Evolutionary conservation across 1,139 yeast species (phyloP).

Genomic region (Suhomyces choctaworum): DNA sequence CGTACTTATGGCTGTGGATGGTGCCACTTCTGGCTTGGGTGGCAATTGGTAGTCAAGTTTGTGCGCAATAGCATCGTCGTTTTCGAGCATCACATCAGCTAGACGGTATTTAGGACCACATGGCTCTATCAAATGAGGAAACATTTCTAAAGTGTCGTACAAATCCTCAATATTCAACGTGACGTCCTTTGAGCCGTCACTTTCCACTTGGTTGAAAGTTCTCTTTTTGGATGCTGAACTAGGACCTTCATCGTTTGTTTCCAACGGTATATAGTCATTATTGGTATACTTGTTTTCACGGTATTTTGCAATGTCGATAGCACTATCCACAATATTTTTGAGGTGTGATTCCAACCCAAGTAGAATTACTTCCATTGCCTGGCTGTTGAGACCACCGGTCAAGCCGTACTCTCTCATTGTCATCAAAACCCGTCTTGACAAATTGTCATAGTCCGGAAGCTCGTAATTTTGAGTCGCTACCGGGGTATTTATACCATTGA

Average conservation of each 20-base stretch:
- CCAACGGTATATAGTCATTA: conserved; percentile 36
- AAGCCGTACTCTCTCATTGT: conserved; percentile 89
- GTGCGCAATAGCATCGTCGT: conserved; percentile 49
- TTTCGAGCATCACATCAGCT: conserved; percentile 53
- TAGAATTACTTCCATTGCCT: conserved; percentile 73
- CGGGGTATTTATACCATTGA: conserved; percentile 85
- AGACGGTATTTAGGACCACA: conserved; percentile 59
- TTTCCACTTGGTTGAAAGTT: conserved; percentile 20
- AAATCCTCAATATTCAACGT: conserved; percentile 66
- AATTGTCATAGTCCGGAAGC: conserved; percentile 74
- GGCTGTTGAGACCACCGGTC: conserved; percentile 74
- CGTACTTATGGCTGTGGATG: not conserved
- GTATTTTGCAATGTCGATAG: conserved; percentile 70
- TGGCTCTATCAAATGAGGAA: conserved; percentile 69
- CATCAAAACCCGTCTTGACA: conserved; percentile 74
- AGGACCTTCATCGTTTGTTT: conserved; percentile 5
- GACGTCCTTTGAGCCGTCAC: conserved; percentile 23
- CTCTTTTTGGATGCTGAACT: conserved; percentile 17
- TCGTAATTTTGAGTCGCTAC: conserved; percentile 77
- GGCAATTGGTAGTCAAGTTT: conserved; percentile 48
- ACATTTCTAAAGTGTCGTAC: conserved; percentile 59
- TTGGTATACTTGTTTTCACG: conserved; percentile 55
- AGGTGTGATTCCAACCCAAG: conserved; percentile 80
- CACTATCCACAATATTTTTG: conserved; percentile 70
- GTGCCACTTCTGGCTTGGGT: conserved; percentile 20